A percentile compares a stretch with the other conserved stretches of the same genome.
These are phyloP conservation scores for Aspergillus oerlinghausenensis DNA, from an alignment of 2,329 filamentous ascomycete species.

Conservation along the genomic window DNA sequence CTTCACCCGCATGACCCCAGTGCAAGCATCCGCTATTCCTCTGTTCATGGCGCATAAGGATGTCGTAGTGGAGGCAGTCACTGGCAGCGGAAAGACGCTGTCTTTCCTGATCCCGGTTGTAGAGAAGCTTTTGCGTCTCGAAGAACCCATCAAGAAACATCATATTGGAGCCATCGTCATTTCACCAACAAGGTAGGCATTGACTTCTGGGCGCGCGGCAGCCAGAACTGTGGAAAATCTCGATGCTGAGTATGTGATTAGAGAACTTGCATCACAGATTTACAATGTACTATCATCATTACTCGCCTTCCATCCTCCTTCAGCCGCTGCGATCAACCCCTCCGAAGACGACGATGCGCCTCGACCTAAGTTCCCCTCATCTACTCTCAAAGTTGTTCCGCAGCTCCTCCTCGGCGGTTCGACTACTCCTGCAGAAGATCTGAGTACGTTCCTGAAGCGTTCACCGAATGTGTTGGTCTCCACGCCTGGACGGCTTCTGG, in stretches of 20 bases:
- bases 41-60: constrained; percentile 87
- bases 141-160: constrained; percentile 81
- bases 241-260: constrained; percentile 22
- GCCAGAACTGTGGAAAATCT: neutral
- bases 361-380: constrained; percentile 38
- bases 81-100: constrained; percentile 85
- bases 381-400: constrained; percentile 63
- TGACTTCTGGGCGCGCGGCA: neutral
- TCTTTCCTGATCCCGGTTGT: constrained; percentile 80
- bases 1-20: constrained; percentile 82
- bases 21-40: constrained; percentile 88
- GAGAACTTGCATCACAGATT: constrained; percentile 89
- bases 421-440: constrained; percentile 77
- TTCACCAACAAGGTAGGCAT: constrained; percentile 65
- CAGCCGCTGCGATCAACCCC: constrained; percentile 49
- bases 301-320: constrained; percentile 76
- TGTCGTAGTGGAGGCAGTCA: constrained; percentile 88
- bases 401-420: constrained; percentile 84
- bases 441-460: constrained; percentile 75
- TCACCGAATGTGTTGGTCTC: constrained; percentile 87
- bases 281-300: constrained; percentile 73
- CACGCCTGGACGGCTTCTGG: constrained; percentile 83
- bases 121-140: constrained; percentile 72
- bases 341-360: constrained; percentile 41
- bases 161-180: constrained; percentile 89